Conservation (phyloP, 148 eudicot species). For the Rhododendron mucronatum region DNA sequence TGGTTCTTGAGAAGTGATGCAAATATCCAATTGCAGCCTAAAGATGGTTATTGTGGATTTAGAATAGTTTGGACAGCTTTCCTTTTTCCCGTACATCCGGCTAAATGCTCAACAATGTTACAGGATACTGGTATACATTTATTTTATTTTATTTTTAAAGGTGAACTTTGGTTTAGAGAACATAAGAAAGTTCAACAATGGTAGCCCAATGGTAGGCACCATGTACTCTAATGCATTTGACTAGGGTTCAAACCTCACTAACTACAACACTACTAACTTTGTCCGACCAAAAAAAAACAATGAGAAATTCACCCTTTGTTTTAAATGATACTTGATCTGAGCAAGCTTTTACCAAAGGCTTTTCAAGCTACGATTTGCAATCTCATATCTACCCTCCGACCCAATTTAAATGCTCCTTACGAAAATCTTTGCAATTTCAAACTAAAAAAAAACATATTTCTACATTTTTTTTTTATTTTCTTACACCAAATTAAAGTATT, state of each 20-base stretch:
- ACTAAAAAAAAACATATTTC: too few species aligned
- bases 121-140: not conserved
- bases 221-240: too few species aligned
- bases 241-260: too few species aligned
- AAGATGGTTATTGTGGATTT: not conserved
- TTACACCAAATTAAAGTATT: too few species aligned
- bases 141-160: too few species aligned
- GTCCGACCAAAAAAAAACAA: not conserved
- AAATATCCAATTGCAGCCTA: not conserved
- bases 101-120: not conserved
- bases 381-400: not conserved
- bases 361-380: not conserved
- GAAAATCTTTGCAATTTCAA: too few species aligned
- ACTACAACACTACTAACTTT: too few species aligned
- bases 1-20: not conserved
- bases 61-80: not conserved
- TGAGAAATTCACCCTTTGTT: not conserved
- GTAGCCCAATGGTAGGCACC: too few species aligned
- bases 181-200: not conserved
- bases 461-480: too few species aligned
- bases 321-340: not conserved
- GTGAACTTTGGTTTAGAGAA: not conserved
- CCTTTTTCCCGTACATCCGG: not conserved
- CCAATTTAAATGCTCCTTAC: too few species aligned
- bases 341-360: not conserved